A percentile compares a stretch with the other conserved stretches of the same genome.
phyloP scores from a whole-genome alignment of 805 yeast genomes.

The Monosporozyma solicola region DNA sequence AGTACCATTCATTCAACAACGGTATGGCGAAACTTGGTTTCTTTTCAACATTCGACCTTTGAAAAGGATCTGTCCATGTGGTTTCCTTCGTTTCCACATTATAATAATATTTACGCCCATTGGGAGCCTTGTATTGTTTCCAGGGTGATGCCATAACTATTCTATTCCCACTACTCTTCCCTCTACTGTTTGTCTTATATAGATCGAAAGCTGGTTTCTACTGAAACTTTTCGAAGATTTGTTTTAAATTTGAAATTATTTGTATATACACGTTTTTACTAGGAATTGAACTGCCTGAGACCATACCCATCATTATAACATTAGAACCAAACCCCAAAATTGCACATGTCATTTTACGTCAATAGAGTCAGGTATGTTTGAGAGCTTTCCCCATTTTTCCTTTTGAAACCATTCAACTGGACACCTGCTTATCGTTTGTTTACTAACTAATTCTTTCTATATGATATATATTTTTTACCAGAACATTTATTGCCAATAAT shows the following conservation, averaged over 20 bases:
- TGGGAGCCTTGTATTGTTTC: slow-evolving; percentile 33
- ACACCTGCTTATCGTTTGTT: not conserved
- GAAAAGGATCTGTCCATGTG: slow-evolving; percentile 32
- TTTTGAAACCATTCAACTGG: not conserved
- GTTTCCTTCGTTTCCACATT: slow-evolving; percentile 31
- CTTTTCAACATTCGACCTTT: slow-evolving; percentile 2
- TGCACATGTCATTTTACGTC: not conserved
- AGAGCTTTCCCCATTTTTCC: not conserved
- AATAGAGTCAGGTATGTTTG: slow-evolving; percentile 1
- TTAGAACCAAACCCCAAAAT: not conserved
- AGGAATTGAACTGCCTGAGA: not conserved
- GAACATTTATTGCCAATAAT: slow-evolving; percentile 36
- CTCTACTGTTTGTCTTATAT: not conserved
- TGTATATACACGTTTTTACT: not conserved
- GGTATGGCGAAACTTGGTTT: slow-evolving; percentile 12
- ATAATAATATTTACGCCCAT: slow-evolving; percentile 32
- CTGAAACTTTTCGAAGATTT: not conserved
- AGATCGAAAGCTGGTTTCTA: not conserved
- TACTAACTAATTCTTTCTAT: not conserved
- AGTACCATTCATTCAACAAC: slow-evolving; percentile 31
- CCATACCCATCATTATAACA: not conserved
- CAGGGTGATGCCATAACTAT: slow-evolving; percentile 16
- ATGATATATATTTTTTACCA: slow-evolving; percentile 2
- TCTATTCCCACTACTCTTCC: not conserved
- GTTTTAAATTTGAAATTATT: not conserved